Base-by-base conservation (phyloP, 192 early-diverging fungal species). In the Coemansia sp. region DNA sequence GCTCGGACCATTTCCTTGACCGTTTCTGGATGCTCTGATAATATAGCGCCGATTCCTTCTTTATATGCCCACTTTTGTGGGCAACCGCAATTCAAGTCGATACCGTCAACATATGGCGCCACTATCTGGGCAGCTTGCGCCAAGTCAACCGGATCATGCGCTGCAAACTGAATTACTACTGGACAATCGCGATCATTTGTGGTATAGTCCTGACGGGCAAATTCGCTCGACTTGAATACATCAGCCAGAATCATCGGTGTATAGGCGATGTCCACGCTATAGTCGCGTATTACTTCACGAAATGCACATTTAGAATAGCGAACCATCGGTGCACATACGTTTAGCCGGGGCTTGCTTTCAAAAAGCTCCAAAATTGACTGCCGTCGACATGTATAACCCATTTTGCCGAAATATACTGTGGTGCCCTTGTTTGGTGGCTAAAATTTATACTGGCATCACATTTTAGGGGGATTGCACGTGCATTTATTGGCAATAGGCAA, bases 171-270 rank as follows among this genome's bases (percentile, higher is more conserved):
- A 26, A 95, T 88, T 26, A 98, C 86, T 16, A 96, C 84, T 0
- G 95, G 95, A 31, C 86, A 80, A 49, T 98, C 95, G n/a, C 47
- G 41, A 12, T 61, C 43, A 69, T 88, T 90, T 6, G 94, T 94
- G 0, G 86, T 87, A 62, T 89, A 94, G 58, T 98, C 96, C 12
- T 87, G 83, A 12, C 94, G 88, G 3, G 90, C 83, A 60, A 87
- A 85, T 19, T 86, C 79, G n/a, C 90, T 91, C 23, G 84, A 82
- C 52, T 87, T 86, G 70, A 95, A 98, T 3, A 94, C 93, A 61
- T 91, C 89, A 5, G 94, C 88, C 6, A 98, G 76, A 43, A 96
- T 96, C 96, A 98, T 98, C 18, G 96, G 96, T 2, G 96, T 94
- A 57, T 93, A 98, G 1, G 85, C 83, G 19, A 98, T 77, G 68